These are phyloP conservation scores for Ophiognomonia clavigignenti-juglandacearum DNA, from an alignment of 2,329 filamentous ascomycete species.

Conservation along the genomic window DNA sequence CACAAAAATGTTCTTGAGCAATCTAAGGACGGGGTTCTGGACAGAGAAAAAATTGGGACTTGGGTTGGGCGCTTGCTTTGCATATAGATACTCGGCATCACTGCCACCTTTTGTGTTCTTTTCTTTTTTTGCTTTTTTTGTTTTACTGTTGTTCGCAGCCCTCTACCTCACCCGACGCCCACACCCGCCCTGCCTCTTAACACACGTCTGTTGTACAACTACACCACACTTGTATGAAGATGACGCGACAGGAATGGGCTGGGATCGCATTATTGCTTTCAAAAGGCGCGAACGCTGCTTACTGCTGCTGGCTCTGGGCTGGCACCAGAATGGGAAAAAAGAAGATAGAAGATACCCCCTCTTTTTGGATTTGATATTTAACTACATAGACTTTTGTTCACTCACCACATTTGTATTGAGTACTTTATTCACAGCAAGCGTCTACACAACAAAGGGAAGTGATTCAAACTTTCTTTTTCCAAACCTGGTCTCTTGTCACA, in stretches of 20 bases:
- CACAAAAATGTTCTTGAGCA: constrained; percentile 5
- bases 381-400: no score
- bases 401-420: background rate
- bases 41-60: constrained; percentile 20
- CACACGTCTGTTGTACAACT: constrained; percentile 20
- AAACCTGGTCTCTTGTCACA: no score
- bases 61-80: constrained; percentile 21
- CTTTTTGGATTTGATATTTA: constrained; percentile 15
- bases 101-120: constrained; percentile 10
- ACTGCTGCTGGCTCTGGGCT: constrained; percentile 21
- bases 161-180: background rate
- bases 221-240: background rate
- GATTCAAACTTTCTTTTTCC: constrained; percentile 21
- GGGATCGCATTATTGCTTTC: constrained; percentile 12
- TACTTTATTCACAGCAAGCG: constrained; percentile 17
- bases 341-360: constrained; percentile 27
- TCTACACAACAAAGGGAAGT: constrained; percentile 19
- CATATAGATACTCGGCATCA: constrained; percentile 23
- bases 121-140: constrained; percentile 11
- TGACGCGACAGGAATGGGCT: background rate
- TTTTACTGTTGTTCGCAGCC: background rate
- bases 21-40: constrained; percentile 15
- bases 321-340: constrained; percentile 21
- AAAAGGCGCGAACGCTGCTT: constrained; percentile 3
- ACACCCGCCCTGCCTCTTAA: background rate